Evolutionary conservation across 2,329 filamentous ascomycete genomes (phyloP).

Genomic region (Pseudogymnoascus verrucosus): DNA sequence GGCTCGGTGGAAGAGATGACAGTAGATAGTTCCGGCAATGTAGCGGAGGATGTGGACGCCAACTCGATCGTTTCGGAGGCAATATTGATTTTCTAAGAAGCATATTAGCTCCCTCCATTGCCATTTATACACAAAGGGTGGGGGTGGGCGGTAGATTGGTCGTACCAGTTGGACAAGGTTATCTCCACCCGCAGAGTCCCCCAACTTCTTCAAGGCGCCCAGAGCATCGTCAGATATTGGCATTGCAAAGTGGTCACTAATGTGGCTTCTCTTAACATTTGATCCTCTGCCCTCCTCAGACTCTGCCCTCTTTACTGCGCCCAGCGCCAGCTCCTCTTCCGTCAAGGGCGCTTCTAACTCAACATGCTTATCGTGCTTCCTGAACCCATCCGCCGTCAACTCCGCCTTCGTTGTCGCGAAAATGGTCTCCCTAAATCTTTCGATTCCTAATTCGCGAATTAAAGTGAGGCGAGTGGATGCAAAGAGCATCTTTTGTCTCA

Average conservation of each 20-base stretch:
- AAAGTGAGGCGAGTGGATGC: constrained; percentile 69
- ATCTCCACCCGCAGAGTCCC: constrained; percentile 39
- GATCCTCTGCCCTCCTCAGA: constrained; percentile 66
- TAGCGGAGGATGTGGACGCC: constrained; percentile 42
- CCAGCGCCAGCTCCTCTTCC: constrained; percentile 65
- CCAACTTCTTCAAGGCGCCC: constrained; percentile 53
- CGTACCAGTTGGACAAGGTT: constrained; percentile 58
- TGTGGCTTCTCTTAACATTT: constrained; percentile 39
- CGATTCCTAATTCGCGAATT: constrained; percentile 66
- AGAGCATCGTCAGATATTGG: constrained; percentile 56
- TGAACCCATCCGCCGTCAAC: constrained; percentile 61
- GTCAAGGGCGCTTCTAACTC: constrained; percentile 63
- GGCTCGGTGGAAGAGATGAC: constrained; percentile 61
- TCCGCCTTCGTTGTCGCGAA: constrained; percentile 65
- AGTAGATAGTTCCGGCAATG: constrained; percentile 49
- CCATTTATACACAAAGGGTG: neutral
- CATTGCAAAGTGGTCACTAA: constrained; percentile 50
- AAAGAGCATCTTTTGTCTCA: constrained; percentile 82
- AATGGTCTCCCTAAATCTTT: constrained; percentile 69
- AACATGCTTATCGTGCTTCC: constrained; percentile 61
- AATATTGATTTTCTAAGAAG: constrained; percentile 59
- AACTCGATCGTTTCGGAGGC: constrained; percentile 62
- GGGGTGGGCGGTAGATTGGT: constrained; percentile 12
- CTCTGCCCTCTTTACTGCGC: constrained; percentile 67
- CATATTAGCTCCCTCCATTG: neutral